phyloP scores from a whole-genome alignment of 306 rosid species.

The Arachis hypogaea region DNA sequence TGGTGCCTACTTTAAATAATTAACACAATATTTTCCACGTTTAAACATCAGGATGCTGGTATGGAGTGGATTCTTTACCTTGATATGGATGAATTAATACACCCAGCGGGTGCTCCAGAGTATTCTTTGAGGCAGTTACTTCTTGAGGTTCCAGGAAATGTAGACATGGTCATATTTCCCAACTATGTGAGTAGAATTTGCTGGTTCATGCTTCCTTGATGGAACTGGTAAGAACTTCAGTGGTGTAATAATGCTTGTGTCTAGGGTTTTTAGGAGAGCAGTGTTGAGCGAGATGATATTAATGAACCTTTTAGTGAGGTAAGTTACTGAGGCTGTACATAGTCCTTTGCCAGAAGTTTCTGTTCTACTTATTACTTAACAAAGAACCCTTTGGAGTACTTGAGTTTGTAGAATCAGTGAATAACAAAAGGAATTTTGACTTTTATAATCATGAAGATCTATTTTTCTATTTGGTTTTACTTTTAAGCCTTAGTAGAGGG shows the following conservation, averaged over 20 bases:
- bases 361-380: constrained; percentile 16
- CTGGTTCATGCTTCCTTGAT: too few relatives aligned
- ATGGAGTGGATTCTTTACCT: too few relatives aligned
- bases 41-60: constrained; percentile 67
- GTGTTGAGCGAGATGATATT: constrained; percentile 85
- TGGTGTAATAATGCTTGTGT: too few relatives aligned
- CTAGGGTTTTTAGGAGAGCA: constrained; percentile 69
- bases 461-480: background rate
- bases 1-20: too few relatives aligned
- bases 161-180: too few relatives aligned
- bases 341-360: constrained; percentile 18
- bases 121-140: constrained; percentile 91
- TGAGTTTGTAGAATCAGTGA: background rate
- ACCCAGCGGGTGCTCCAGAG: constrained; percentile 90
- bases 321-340: constrained; percentile 27
- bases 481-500: background rate
- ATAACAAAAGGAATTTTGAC: constrained; percentile 9
- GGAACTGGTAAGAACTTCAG: too few relatives aligned
- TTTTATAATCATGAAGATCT: background rate
- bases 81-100: constrained; percentile 56
- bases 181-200: too few relatives aligned
- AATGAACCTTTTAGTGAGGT: constrained; percentile 99
- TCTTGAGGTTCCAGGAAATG: constrained; percentile 68
- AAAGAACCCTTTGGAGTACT: background rate
- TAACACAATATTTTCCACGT: too few relatives aligned